A percentile compares a stretch with the other conserved stretches of the same genome.
phyloP scores from a whole-genome alignment of 495 filamentous ascomycete species.

The Neurospora sp. region DNA sequence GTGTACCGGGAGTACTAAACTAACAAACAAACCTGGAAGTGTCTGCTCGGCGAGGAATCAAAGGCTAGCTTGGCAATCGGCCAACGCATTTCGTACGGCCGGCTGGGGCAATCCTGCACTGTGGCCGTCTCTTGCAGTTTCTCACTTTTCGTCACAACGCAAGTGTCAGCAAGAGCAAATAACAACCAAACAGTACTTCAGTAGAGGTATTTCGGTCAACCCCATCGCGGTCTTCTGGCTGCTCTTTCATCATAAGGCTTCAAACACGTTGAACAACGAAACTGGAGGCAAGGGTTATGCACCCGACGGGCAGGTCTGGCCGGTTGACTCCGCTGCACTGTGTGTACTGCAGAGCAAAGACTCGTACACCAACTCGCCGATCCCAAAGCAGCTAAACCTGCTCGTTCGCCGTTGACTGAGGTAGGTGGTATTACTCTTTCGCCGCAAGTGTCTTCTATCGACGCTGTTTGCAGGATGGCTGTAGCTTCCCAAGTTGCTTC shows the following conservation, averaged over 20 bases:
- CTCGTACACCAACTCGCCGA: not conserved
- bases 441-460: not conserved
- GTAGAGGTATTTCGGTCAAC: not conserved
- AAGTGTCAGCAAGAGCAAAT: not conserved
- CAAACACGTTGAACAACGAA: not conserved
- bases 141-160: not conserved
- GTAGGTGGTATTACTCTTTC: not conserved
- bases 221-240: not conserved
- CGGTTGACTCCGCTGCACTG: not conserved
- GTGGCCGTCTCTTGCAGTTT: not conserved
- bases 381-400: not conserved
- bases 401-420: not conserved
- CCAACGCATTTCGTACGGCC: not conserved
- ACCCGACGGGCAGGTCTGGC: not conserved
- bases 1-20: too few relatives aligned
- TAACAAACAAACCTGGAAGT: not conserved
- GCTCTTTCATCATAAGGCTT: not conserved
- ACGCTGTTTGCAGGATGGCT: not conserved
- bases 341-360: not conserved
- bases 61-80: not conserved
- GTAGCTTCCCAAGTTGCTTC: not conserved
- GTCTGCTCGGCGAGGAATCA: not conserved
- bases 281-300: not conserved
- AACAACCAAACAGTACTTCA: not conserved
- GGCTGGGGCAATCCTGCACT: not conserved